These are phyloP conservation scores for Stephanodiscus triporus DNA, from an alignment of 108 stramenopile species.

Conservation along the genomic window DNA sequence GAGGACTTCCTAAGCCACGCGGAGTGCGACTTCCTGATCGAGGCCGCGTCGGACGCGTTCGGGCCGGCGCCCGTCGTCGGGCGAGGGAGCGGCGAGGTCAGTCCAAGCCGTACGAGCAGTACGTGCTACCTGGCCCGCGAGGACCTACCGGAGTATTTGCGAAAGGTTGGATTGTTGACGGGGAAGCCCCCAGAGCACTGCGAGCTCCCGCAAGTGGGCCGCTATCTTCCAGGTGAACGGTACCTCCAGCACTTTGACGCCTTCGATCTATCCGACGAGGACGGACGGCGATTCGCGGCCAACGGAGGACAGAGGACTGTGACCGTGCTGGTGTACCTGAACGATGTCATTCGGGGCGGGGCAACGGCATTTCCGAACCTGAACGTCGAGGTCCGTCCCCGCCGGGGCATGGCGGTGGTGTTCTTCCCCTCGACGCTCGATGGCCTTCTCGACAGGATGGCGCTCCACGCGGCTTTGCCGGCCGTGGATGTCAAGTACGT, in stretches of 20 bases:
- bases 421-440: slow-evolving; percentile 97
- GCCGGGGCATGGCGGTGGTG: slow-evolving; percentile 86
- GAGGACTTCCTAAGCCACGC: slow-evolving; percentile 77
- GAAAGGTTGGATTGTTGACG: slow-evolving; percentile 79
- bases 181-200: slow-evolving; percentile 84
- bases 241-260: slow-evolving; percentile 92
- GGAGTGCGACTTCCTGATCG: slow-evolving; percentile 84
- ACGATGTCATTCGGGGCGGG: slow-evolving; percentile 89
- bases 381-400: slow-evolving; percentile 78
- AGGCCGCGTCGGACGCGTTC: slow-evolving; percentile 67
- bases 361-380: slow-evolving; percentile 88
- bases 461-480: slow-evolving; percentile 90
- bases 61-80: slow-evolving; percentile 88
- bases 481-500: slow-evolving; percentile 94
- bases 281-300: slow-evolving; percentile 78
- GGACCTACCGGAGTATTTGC: slow-evolving; percentile 79
- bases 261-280: slow-evolving; percentile 83
- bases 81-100: slow-evolving; percentile 77
- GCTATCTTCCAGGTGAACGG: slow-evolving; percentile 83
- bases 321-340: slow-evolving; percentile 96
- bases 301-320: slow-evolving; percentile 94
- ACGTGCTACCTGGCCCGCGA: slow-evolving; percentile 88
- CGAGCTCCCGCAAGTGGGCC: slow-evolving; percentile 92
- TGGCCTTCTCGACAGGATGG: slow-evolving; percentile 86
- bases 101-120: slow-evolving; percentile 74